Evolutionary conservation across 495 filamentous ascomycete species (phyloP), one percentile per base, ranked within the genome.

Genomic region (Xylaria scruposa): DNA sequence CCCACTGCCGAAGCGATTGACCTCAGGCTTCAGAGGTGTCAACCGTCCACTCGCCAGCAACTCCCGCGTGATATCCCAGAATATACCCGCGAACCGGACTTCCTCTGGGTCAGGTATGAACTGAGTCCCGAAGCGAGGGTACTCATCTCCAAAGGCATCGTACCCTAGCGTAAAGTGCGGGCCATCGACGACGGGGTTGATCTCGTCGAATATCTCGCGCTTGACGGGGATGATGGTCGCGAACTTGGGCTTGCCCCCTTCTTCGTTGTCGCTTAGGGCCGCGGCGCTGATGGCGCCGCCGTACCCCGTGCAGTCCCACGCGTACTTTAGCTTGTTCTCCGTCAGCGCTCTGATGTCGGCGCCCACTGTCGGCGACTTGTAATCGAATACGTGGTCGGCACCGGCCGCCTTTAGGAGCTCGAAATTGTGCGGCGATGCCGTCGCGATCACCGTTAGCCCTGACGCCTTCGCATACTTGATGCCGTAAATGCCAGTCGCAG

Each of bases 401-500:
- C 86, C 85, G 17, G 84, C 76, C 0, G 74, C 74, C 49, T 76
- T 79, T 4, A 86, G 71, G n/a, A 79, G 76, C 8, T 73, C 78
- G 70, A 83, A 83, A 74, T 87, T 85, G 69, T 71, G 72, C 0
- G 80, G 80, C 29, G 82, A 83, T 29, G 83, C 74, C 6, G 86
- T 87, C 19, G 84, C 75, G 33, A 84, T 69, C 29, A 86, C 84
- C 8, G 72, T 75, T 60, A 82, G 83, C 2, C 85, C 85, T 8
- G 85, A 87, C 24, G 78, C 75, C 66, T 78, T 80, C 36, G 85
- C 81, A 74, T 79, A 83, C 74, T 88, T 84, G 62, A 87, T 79
- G 9, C 80, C 85, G 36, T 80, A 82, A 26, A 85, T 73, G 19
- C 87, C 86, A 0, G 85, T 85, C 7, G 83, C 82, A 0, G 83